Evolutionary conservation across 164 flowering plant genomes (phyloP).

Genomic region (Nymphaea thermarum): DNA sequence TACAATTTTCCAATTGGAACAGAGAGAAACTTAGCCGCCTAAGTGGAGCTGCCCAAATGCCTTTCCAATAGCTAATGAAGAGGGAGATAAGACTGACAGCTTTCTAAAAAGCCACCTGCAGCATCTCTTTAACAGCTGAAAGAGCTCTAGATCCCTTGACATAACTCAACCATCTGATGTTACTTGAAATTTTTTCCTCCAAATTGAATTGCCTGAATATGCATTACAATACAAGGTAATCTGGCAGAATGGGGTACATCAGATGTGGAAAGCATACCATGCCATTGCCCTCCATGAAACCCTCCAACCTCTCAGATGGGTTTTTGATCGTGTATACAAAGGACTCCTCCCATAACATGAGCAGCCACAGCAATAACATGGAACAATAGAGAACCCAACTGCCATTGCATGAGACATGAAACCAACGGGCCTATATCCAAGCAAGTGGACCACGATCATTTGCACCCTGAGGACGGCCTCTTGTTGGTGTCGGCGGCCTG

Average conservation of each 20-base stretch:
- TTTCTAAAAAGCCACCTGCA: not conserved
- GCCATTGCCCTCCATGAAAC: not conserved
- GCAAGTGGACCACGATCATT: constrained; percentile 94
- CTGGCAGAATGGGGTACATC: not conserved
- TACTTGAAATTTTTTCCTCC: not conserved
- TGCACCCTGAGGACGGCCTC: constrained; percentile 93
- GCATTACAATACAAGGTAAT: not conserved
- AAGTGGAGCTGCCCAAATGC: not conserved
- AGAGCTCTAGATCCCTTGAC: not conserved
- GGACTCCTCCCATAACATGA: not conserved
- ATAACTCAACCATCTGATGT: too few species aligned
- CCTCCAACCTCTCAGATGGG: not conserved
- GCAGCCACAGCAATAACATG: constrained; percentile 9
- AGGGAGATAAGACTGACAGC: not conserved
- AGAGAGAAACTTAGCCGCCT: not conserved
- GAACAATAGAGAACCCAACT: constrained; percentile 5
- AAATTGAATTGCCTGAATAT: not conserved
- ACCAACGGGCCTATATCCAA: constrained; percentile 49
- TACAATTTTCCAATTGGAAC: not conserved
- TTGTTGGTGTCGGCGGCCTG: constrained; percentile 96
- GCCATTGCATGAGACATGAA: not conserved
- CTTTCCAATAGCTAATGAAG: not conserved
- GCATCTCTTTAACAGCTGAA: not conserved
- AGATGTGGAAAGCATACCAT: not conserved
- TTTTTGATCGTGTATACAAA: not conserved